phyloP scores from a whole-genome alignment of 2,329 filamentous ascomycete genomes.

The Cladophialophora yegresii region DNA sequence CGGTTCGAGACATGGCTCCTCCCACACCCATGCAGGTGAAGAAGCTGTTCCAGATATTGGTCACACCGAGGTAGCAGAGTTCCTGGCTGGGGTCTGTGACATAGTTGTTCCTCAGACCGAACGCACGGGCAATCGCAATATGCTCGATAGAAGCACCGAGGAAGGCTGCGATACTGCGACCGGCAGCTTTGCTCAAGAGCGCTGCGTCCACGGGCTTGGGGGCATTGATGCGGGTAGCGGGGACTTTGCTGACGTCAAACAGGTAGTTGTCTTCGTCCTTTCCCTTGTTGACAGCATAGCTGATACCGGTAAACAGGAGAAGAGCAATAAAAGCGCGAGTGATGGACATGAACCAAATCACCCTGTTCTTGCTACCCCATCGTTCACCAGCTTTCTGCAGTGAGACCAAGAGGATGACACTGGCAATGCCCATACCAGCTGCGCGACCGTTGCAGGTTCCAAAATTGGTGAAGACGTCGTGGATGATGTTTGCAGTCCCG shows the following conservation, averaged over 20 bases:
- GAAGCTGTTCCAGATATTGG: slow-evolving; percentile 66
- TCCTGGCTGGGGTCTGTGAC: slow-evolving; percentile 66
- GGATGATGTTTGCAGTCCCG: slow-evolving; percentile 60
- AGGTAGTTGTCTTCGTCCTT: slow-evolving; percentile 50
- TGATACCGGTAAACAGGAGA: slow-evolving; percentile 64
- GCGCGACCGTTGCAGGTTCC: slow-evolving; percentile 61
- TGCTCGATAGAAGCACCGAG: slow-evolving; percentile 65
- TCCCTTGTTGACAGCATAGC: slow-evolving; percentile 61
- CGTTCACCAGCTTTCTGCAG: slow-evolving; percentile 61
- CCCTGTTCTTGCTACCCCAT: slow-evolving; percentile 61
- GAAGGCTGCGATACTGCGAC: slow-evolving; percentile 61
- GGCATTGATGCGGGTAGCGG: slow-evolving; percentile 56
- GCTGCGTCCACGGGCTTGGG: slow-evolving; percentile 52
- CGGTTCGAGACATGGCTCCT: slow-evolving; percentile 67
- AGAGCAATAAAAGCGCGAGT: slow-evolving; percentile 63
- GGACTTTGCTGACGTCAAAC: slow-evolving; percentile 62
- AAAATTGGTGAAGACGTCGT: slow-evolving; percentile 59
- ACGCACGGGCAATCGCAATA: slow-evolving; percentile 65
- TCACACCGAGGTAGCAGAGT: slow-evolving; percentile 63
- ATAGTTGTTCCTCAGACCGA: slow-evolving; percentile 64
- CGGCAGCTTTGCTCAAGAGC: slow-evolving; percentile 58
- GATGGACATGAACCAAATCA: slow-evolving; percentile 61
- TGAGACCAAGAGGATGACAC: slow-evolving; percentile 58
- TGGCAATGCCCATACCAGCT: slow-evolving; percentile 60
- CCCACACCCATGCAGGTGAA: slow-evolving; percentile 67